Evolutionary conservation across 805 yeast species (phyloP).

Genomic region (fission yeast (Schizosaccharomyces pombe)): ASM294v3 CU329670.1:1217501-1218000

Average conservation of each 20-base stretch:
- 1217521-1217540: conserved; percentile 35
- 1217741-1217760: conserved; percentile 21
- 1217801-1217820: conserved; percentile 54
- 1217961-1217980: not conserved
- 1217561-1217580: conserved; percentile 30
- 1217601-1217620: conserved; percentile 19
- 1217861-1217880: too few species aligned
- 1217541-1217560: conserved; percentile 43
- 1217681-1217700: conserved; percentile 16
- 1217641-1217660: conserved; percentile 22
- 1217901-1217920: not conserved
- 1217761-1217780: conserved; percentile 38
- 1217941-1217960: not conserved
- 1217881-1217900: not conserved
- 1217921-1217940: not conserved
- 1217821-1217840: conserved; percentile 33
- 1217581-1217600: conserved; percentile 22
- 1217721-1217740: conserved; percentile 18
- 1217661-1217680: conserved; percentile 14
- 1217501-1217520: conserved; percentile 48
- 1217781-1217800: conserved; percentile 30
- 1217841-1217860: not conserved
- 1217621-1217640: conserved; percentile 35
- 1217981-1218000: not conserved
- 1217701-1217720: conserved; percentile 12